Evolutionary conservation across 2,329 filamentous ascomycete genomes (phyloP).

Genomic region (Epichloe gansuensis): DNA sequence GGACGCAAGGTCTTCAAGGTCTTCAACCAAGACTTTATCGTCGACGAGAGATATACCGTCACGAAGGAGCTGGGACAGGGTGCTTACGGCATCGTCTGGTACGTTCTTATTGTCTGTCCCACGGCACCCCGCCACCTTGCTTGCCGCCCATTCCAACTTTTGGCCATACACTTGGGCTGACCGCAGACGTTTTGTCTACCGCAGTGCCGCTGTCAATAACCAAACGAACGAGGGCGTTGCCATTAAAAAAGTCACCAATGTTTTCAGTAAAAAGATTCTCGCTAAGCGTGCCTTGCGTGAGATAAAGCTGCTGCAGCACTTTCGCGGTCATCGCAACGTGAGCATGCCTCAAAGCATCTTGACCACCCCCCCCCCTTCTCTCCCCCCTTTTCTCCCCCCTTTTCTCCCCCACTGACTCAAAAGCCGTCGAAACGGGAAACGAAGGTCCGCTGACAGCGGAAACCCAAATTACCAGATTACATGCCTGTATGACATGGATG

Average conservation of each 20-base stretch:
- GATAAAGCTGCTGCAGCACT: constrained; percentile 97
- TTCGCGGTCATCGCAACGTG: constrained; percentile 79
- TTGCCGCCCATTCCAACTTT: neutral
- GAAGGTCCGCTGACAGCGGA: neutral
- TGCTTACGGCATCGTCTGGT: constrained; percentile 98
- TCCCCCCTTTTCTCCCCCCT: no score
- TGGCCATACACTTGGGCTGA: neutral
- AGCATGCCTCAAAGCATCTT: constrained; percentile 19
- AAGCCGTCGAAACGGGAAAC: neutral
- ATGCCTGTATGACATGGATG: constrained; percentile 99
- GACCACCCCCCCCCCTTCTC: neutral
- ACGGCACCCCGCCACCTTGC: neutral
- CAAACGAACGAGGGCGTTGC: constrained; percentile 87
- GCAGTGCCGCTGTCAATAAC: constrained; percentile 81
- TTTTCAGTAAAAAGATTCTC: constrained; percentile 99
- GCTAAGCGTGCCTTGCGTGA: constrained; percentile 95
- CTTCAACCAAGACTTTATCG: constrained; percentile 98
- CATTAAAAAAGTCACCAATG: constrained; percentile 99
- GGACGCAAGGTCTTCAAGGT: constrained; percentile 92
- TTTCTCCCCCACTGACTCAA: neutral
- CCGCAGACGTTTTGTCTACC: neutral
- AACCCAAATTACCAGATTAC: constrained; percentile 55
- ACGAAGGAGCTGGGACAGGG: constrained; percentile 98
- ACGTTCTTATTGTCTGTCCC: constrained; percentile 18
- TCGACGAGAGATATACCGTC: constrained; percentile 95